Evolutionary conservation across 208 protist species (phyloP).

Genomic region (Crithidia brevicula): DNA sequence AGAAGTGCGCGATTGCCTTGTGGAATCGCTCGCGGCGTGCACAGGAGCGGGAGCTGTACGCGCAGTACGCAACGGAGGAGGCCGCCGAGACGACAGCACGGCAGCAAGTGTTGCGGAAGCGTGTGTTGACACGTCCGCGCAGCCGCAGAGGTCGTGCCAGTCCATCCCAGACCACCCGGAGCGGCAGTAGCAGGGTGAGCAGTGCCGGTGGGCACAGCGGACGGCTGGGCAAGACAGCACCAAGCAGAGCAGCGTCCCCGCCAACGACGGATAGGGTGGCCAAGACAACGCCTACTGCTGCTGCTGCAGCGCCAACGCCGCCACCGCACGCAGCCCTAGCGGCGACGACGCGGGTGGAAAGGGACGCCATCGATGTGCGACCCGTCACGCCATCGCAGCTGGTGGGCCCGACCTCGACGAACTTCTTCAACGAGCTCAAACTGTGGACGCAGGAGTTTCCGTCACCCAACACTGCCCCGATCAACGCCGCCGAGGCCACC

Average conservation of each 20-base stretch:
- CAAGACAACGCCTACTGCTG: background rate
- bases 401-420: constrained; percentile 35
- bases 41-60: constrained; percentile 22
- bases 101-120: constrained; percentile 28
- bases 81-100: constrained; percentile 8
- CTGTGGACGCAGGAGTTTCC: constrained; percentile 39
- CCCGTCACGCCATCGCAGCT: constrained; percentile 24
- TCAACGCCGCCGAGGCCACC: constrained; percentile 28
- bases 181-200: background rate
- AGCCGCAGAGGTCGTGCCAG: background rate
- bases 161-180: background rate
- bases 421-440: constrained; percentile 53
- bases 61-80: constrained; percentile 20
- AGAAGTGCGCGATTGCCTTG: background rate
- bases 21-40: constrained; percentile 7
- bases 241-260: background rate
- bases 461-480: constrained; percentile 35
- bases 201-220: background rate
- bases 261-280: background rate
- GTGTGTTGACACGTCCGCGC: constrained; percentile 15
- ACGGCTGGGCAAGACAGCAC: background rate
- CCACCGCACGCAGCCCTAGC: background rate
- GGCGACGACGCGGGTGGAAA: background rate
- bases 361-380: background rate
- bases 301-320: background rate